Evolutionary conservation across 805 yeast genomes (phyloP).

Genomic region (Kodamaea jinghongensis): DNA sequence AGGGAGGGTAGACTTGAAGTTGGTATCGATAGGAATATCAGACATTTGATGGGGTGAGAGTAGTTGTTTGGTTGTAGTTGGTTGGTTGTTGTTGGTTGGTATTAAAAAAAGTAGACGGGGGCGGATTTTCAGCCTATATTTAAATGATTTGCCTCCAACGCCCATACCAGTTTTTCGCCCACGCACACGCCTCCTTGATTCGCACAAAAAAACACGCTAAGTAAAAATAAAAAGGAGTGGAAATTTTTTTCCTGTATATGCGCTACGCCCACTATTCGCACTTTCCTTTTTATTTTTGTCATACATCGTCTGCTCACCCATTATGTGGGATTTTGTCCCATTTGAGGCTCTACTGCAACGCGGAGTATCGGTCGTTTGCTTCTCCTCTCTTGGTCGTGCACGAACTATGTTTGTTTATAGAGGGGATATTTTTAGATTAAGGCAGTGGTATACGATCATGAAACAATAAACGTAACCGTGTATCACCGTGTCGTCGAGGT

Average conservation of each 20-base stretch:
- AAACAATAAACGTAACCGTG: too few species aligned
- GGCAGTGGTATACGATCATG: too few species aligned
- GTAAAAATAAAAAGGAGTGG: neutral
- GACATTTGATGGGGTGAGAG: constrained; percentile 3
- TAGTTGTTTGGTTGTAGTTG: constrained; percentile 2
- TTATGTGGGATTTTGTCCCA: too few species aligned
- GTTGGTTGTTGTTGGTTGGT: neutral
- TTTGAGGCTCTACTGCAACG: too few species aligned
- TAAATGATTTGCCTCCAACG: constrained; percentile 4
- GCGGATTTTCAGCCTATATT: constrained; percentile 3
- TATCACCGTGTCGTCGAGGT: too few species aligned
- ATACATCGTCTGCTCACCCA: too few species aligned
- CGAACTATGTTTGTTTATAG: too few species aligned
- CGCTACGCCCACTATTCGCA: too few species aligned
- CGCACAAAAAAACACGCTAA: neutral
- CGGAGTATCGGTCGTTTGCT: too few species aligned
- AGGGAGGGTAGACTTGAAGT: constrained; percentile 57
- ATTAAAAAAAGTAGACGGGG: neutral
- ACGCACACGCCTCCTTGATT: constrained; percentile 2
- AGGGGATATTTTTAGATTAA: too few species aligned
- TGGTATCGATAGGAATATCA: constrained; percentile 14
- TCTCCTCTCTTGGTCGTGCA: too few species aligned
- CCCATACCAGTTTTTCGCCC: constrained; percentile 4
- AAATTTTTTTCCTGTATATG: neutral
- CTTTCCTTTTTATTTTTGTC: too few species aligned